These are phyloP conservation scores for Lycium barbarum DNA, from an alignment of 257 asterid genomes.

Conservation along the genomic window DNA sequence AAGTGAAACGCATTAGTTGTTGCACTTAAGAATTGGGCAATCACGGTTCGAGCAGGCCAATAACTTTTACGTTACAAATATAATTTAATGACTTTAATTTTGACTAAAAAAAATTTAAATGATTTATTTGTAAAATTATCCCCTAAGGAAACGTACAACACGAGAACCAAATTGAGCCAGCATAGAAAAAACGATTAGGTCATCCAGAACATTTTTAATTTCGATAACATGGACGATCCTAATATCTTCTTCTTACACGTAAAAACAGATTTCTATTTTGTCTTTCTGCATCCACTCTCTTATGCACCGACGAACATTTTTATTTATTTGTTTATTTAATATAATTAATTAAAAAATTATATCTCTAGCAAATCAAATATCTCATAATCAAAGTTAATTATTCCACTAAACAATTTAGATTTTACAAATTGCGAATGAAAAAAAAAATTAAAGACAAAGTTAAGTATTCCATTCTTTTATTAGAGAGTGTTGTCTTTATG, in stretches of 20 bases:
- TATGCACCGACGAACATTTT: slow-evolving; percentile 11
- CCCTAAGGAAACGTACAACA: neutral
- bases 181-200: neutral
- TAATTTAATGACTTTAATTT: no score
- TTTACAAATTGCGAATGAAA: neutral
- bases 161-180: neutral
- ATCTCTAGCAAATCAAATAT: neutral
- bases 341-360: neutral
- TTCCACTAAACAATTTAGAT: neutral
- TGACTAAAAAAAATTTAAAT: no score
- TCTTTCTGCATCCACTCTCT: neutral
- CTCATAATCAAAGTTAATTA: neutral
- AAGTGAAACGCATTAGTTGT: no score
- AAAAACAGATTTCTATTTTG: neutral
- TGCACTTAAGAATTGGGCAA: no score
- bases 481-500: neutral
- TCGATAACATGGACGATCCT: neutral
- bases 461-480: neutral
- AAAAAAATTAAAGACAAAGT: neutral
- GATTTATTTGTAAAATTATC: no score
- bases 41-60: no score
- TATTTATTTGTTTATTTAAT: neutral
- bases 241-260: neutral
- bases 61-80: no score
- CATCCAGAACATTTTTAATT: neutral